Conservation (phyloP, 2,329 filamentous ascomycete species). For the Drechslerella dactyloides region DNA sequence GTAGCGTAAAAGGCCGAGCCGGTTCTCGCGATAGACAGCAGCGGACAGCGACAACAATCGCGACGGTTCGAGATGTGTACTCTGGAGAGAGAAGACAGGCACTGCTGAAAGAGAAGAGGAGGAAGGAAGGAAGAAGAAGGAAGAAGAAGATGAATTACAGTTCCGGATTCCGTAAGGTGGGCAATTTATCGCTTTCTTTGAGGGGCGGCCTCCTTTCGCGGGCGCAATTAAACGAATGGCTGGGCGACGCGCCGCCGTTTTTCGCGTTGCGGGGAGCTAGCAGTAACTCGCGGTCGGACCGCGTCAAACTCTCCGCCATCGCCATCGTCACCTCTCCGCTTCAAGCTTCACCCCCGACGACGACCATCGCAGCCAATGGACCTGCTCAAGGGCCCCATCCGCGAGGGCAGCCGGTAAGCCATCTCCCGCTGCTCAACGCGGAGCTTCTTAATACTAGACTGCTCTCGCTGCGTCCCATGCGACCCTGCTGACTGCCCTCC, state of each 20-base stretch:
- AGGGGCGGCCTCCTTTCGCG: constrained; percentile 19
- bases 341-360: too few species aligned
- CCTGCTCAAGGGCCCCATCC: constrained; percentile 48
- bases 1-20: neutral
- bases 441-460: too few species aligned
- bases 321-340: too few species aligned
- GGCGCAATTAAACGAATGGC: constrained; percentile 45
- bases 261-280: constrained; percentile 44
- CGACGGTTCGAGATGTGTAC: neutral
- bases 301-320: neutral
- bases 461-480: neutral
- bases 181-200: constrained; percentile 20
- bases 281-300: neutral
- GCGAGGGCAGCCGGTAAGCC: constrained; percentile 47
- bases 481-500: neutral
- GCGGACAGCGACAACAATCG: neutral
- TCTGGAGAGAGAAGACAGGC: constrained; percentile 1
- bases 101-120: constrained; percentile 4
- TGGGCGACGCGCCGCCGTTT: constrained; percentile 28
- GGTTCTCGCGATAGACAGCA: neutral
- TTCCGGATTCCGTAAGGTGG: constrained; percentile 28
- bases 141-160: constrained; percentile 9
- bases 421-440: too few species aligned
- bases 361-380: constrained; percentile 19
- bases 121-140: constrained; percentile 3